Evolutionary conservation across 179 eudicot species (phyloP).

Genomic region (Carnegiea gigantea): DNA sequence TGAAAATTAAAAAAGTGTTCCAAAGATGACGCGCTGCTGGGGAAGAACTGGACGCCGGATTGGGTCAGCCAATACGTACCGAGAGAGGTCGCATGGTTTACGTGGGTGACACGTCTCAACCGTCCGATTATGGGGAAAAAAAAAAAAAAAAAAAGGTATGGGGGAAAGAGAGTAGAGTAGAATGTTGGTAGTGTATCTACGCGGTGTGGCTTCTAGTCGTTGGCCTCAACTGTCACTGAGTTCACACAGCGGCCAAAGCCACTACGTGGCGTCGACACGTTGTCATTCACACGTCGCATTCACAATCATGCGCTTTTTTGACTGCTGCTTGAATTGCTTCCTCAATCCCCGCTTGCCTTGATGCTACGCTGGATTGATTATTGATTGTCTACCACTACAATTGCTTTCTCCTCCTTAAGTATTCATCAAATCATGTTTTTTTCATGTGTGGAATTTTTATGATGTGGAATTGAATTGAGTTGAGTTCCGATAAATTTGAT

Average conservation of each 20-base stretch:
- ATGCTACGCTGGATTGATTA: background rate
- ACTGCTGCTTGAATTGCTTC: background rate
- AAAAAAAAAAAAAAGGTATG: background rate
- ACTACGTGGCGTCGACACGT: background rate
- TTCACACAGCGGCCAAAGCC: background rate
- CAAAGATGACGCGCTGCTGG: background rate
- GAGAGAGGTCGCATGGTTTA: background rate
- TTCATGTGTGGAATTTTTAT: no score
- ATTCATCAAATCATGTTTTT: no score
- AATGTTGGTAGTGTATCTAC: conserved; percentile 29
- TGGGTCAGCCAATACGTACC: conserved; percentile 12
- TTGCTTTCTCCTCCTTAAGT: no score
- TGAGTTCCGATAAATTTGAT: no score
- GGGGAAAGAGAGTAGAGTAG: background rate
- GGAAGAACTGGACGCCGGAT: background rate
- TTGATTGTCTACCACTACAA: no score
- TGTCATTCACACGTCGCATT: background rate
- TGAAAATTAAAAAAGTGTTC: background rate
- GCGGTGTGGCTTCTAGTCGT: conserved; percentile 28
- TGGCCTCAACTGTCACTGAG: background rate
- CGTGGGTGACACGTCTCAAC: conserved; percentile 17
- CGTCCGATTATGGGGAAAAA: background rate
- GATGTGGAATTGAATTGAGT: no score
- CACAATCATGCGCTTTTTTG: background rate
- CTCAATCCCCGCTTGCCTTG: background rate